Evolutionary conservation across 2,329 filamentous ascomycete species (phyloP).

Genomic region (Epichloe amarillans): DNA sequence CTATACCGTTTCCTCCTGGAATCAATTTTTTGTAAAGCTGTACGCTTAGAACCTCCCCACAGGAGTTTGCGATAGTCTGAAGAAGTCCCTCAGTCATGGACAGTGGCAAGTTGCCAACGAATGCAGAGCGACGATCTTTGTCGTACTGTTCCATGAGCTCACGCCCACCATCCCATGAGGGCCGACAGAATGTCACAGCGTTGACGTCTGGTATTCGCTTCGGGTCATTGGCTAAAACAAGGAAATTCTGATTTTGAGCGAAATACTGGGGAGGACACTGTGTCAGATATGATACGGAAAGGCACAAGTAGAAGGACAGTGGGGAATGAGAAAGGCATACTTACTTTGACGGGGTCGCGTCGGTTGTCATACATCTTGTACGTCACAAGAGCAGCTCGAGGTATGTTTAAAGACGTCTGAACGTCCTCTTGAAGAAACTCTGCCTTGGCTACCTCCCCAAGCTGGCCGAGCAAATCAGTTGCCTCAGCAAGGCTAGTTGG

Average conservation of each 20-base stretch:
- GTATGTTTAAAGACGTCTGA: constrained; percentile 21
- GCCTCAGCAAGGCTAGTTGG: constrained; percentile 31
- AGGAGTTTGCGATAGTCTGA: constrained; percentile 20
- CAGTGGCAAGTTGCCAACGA: constrained; percentile 31
- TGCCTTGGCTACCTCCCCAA: constrained; percentile 30
- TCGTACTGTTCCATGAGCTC: constrained; percentile 23
- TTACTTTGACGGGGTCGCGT: constrained; percentile 35
- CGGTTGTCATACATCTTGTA: constrained; percentile 37
- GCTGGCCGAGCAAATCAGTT: constrained; percentile 24
- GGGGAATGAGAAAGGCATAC: constrained; percentile 8
- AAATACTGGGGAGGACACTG: constrained; percentile 3
- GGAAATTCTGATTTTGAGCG: background rate
- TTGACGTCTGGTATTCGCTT: constrained; percentile 2
- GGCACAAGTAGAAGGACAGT: background rate
- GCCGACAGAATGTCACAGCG: background rate
- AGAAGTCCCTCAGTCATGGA: constrained; percentile 24
- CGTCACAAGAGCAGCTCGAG: constrained; percentile 30
- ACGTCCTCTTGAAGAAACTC: constrained; percentile 22
- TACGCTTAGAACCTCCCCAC: constrained; percentile 23
- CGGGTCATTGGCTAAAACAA: constrained; percentile 18
- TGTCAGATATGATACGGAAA: background rate
- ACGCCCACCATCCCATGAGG: constrained; percentile 1
- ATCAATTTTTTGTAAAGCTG: constrained; percentile 14
- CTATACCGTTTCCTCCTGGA: constrained; percentile 4
- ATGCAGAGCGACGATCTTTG: constrained; percentile 32